Conservation (phyloP, 257 asterid species). For the Cinchona pubescens region DNA sequence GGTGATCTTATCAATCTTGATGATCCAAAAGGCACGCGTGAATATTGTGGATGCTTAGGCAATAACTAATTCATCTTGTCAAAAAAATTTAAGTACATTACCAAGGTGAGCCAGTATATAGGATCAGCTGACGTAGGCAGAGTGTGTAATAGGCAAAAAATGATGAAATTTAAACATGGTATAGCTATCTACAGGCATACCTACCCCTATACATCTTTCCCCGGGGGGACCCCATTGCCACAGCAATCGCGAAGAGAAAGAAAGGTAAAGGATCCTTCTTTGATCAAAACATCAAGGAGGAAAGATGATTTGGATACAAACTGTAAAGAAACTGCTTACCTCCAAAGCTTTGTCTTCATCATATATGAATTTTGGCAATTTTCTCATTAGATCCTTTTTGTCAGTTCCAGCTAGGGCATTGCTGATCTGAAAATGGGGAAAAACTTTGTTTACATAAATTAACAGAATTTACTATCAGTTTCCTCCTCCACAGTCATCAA, state of each 20-base stretch:
- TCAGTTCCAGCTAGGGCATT: constrained; percentile 60
- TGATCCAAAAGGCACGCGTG: neutral
- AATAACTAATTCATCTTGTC: neutral
- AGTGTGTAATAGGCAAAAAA: neutral
- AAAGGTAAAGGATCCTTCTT: neutral
- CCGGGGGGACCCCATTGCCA: neutral
- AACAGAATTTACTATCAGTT: constrained; percentile 3
- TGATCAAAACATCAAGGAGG: neutral
- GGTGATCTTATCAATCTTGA: neutral
- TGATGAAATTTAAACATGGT: too few relatives aligned
- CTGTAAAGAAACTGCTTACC: constrained; percentile 36
- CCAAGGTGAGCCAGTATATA: neutral
- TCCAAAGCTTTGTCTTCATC: constrained; percentile 85
- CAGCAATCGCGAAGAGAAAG: neutral
- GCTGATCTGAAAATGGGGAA: constrained; percentile 53
- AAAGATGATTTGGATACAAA: neutral
- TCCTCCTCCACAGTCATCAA: constrained; percentile 7
- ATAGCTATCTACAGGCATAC: neutral
- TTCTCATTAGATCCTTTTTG: constrained; percentile 76
- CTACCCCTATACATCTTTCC: neutral
- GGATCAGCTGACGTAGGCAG: neutral
- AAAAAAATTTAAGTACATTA: neutral
- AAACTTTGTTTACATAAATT: constrained; percentile 6
- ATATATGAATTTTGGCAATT: constrained; percentile 77
- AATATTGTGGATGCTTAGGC: neutral